Evolutionary conservation across 352 stramenopile genomes (phyloP).

Genomic region (Globisporangium radiosum): DNA sequence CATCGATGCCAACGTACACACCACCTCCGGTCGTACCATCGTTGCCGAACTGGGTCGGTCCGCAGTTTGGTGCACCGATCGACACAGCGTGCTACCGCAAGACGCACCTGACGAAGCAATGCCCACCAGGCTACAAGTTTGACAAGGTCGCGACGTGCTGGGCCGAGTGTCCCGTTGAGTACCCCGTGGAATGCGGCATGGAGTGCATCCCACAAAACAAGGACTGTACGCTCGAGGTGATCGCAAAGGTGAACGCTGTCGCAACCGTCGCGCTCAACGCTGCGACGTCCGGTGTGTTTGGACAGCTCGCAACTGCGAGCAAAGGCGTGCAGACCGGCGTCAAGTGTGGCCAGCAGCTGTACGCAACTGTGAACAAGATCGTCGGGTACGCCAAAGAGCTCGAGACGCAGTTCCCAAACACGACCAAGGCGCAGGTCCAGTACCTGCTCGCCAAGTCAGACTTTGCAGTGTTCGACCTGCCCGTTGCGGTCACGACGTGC

Average conservation of each 20-base stretch:
- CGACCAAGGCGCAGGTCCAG: conserved; percentile 43
- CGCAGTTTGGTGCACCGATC: conserved; percentile 9
- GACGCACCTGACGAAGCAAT: conserved; percentile 15
- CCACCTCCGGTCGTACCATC: conserved; percentile 2
- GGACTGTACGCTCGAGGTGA: conserved; percentile 42
- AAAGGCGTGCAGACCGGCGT: conserved; percentile 36
- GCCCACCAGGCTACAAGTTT: conserved; percentile 12
- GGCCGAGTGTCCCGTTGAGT: conserved; percentile 64
- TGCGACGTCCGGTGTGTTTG: conserved; percentile 48
- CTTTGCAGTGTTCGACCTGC: conserved; percentile 44
- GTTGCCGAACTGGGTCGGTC: conserved; percentile 18
- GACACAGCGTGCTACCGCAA: conserved; percentile 21
- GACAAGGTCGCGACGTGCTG: conserved; percentile 37
- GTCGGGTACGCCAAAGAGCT: conserved; percentile 32
- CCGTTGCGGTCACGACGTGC: conserved; percentile 39
- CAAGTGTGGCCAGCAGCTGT: conserved; percentile 45
- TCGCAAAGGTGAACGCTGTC: conserved; percentile 41
- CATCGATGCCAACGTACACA: conserved; percentile 1
- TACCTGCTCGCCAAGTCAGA: conserved; percentile 53
- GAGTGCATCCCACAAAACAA: conserved; percentile 69
- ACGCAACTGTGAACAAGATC: conserved; percentile 36
- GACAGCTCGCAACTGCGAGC: conserved; percentile 29
- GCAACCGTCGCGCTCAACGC: conserved; percentile 45
- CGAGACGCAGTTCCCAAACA: conserved; percentile 26
- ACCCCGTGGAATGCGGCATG: conserved; percentile 61